Base-by-base conservation (phyloP, 2,329 filamentous ascomycete genomes). In the Metarhizium brunneum region DNA sequence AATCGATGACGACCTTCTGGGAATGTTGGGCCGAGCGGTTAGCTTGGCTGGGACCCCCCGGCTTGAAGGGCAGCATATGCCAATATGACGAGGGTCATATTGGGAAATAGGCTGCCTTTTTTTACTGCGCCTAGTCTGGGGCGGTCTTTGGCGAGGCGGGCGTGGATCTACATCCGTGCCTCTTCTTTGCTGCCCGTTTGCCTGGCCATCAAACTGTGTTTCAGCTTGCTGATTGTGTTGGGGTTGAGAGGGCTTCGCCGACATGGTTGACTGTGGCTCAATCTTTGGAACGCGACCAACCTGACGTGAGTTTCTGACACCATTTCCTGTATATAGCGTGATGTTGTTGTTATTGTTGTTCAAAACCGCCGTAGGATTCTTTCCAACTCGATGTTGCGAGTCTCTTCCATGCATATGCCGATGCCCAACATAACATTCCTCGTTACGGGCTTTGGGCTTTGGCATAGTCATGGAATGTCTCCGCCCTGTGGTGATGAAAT, bases 1-100 rank as follows among this genome's bases (percentile, higher is more conserved):
- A n/a, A 70, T 68, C 2, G 70, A 72, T 29, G 70, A 72, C 30
- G 63, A 68, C 57, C 70, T 64, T 53, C 61, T 63, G 14, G 70
- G 70, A 47, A 72, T 67, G 54, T 67, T 69, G 13, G 70, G 70
- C 48, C 63, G 65, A 5, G 61, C 64, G n/a, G 58, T 57, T 20
- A 61, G 62, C 45, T 58, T 62, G 2, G 61, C 58, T 2, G 61
- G 60, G n/a, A 65, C 55, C 13, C 62, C 64, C 57, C 63, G 62
- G 51, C 64, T 62, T 18, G 59, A 62, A 55, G 62, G 64, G 47
- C 65, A 65, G 59, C 64, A 65, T 32, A 67, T 59, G 7, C 60
- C 61, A 42, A 60, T 56, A 49, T 67, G 64, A 14, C 61, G 54
- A n/a, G 60, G 54, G 18, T 61, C 61, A 45, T 58, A 56, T 47